Base-by-base conservation (phyloP, 805 yeast genomes). In the Millerozyma miso region DNA sequence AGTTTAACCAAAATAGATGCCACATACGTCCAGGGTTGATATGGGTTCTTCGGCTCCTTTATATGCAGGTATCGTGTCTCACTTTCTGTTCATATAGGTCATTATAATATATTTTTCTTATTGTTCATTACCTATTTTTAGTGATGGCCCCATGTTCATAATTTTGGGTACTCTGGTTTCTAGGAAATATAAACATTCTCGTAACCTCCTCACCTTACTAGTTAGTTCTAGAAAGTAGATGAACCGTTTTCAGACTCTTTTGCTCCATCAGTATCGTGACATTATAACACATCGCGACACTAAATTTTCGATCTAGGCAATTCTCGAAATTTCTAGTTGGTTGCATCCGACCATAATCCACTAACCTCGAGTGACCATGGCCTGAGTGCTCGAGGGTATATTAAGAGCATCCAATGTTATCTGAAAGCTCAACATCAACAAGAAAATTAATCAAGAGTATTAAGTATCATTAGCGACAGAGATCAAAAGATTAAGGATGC, bases 1-100 rank as follows among this genome's bases (percentile, higher is more conserved):
- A 75, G 83, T 7, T 65, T 93, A 37, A 65, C 76, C 35, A 95
- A 93, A 67, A 88, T 93, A 42, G 99, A 93, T 67, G 98, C 99
- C 8, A 84, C 95, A 18, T 90, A 83, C 54, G 69, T 80, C 29
- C 54, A 44, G 31, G 37, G 33, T 16, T 45, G 40, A 23, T n/a
- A 20, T 14, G 17, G 12, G 5, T 5, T 16, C 29, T 23, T 23
- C 29, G 29, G 29, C 10, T 23, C 10, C 29, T 10, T 7, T 6
- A 23, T 23, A 10, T 6, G 29, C 29, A 23, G 29, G 10, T 10
- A 23, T n/a, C n/a, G n/a, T n/a, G n/a, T n/a, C n/a, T n/a, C n/a
- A n/a, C n/a, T n/a, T n/a, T n/a, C n/a, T n/a, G n/a, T n/a, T n/a
- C n/a, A n/a, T n/a, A n/a, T n/a, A n/a, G n/a, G n/a, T n/a, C n/a